Evolutionary conservation across 1,284 basidiomycete genomes (phyloP).

Genomic region (Puccinia novopanici): DNA sequence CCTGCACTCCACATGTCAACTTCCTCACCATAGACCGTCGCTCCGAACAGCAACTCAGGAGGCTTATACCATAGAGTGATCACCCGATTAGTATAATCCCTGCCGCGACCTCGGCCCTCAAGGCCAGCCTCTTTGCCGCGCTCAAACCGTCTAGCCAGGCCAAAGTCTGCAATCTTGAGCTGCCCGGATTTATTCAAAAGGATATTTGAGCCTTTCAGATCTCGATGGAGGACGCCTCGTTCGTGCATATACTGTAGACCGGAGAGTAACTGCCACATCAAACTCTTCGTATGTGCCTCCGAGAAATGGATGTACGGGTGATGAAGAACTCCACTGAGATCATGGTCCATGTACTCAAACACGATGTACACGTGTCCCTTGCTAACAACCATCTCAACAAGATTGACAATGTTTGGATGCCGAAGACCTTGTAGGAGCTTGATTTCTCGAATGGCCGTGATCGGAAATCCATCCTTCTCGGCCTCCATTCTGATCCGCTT

Average conservation of each 20-base stretch:
- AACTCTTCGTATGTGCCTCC: constrained; percentile 86
- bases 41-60: constrained; percentile 91
- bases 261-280: constrained; percentile 89
- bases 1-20: constrained; percentile 99
- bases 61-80: constrained; percentile 99
- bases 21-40: constrained; percentile 93
- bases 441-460: constrained; percentile 98
- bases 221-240: constrained; percentile 92
- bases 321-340: constrained; percentile 89
- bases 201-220: constrained; percentile 98
- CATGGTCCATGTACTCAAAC: constrained; percentile 99
- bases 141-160: constrained; percentile 86
- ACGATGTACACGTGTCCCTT: constrained; percentile 98
- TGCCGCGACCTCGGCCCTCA: constrained; percentile 66
- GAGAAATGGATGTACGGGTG: constrained; percentile 82
- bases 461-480: constrained; percentile 95
- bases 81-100: constrained; percentile 97
- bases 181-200: constrained; percentile 89
- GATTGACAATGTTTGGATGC: constrained; percentile 82
- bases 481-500: constrained; percentile 98
- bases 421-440: constrained; percentile 88
- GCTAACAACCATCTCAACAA: constrained; percentile 98
- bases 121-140: constrained; percentile 37
- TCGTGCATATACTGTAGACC: constrained; percentile 92
- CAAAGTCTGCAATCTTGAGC: constrained; percentile 95